A percentile compares a stretch with the other conserved stretches of the same genome.
These are phyloP conservation scores for Pythium utonaiense DNA, from an alignment of 352 stramenopile genomes.

Conservation along the genomic window DNA sequence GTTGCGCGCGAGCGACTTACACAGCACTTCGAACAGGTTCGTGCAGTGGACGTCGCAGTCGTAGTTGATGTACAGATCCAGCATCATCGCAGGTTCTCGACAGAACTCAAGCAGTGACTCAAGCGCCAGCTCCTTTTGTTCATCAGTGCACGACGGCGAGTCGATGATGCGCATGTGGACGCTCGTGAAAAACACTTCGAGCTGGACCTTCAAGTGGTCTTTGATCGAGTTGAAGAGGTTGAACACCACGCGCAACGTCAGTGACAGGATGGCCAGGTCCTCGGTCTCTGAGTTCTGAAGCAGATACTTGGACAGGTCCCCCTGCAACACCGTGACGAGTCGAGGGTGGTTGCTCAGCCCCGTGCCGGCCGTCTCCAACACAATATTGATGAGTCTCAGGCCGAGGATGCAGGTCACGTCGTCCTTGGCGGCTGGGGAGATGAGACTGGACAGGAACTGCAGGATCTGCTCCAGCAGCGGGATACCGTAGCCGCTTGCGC, in stretches of 20 bases:
- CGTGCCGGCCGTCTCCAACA: conserved; percentile 92
- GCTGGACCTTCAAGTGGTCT: conserved; percentile 97
- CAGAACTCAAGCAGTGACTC: conserved; percentile 98
- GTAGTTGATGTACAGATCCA: conserved; percentile 99
- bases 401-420: conserved; percentile 89
- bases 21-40: conserved; percentile 98
- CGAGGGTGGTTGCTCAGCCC: conserved; percentile 69
- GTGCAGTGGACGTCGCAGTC: conserved; percentile 98
- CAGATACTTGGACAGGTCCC: conserved; percentile 97
- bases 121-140: conserved; percentile 84
- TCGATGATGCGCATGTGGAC: conserved; percentile 95
- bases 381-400: conserved; percentile 96
- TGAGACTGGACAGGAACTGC: conserved; percentile 90
- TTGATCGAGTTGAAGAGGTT: conserved; percentile 99
- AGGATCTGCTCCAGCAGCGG: conserved; percentile 92
- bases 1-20: conserved; percentile 89
- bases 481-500: conserved; percentile 63
- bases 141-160: conserved; percentile 72
- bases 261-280: conserved; percentile 89
- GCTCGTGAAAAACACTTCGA: conserved; percentile 98
- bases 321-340: conserved; percentile 88
- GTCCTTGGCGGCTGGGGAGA: conserved; percentile 90
- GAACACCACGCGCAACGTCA: conserved; percentile 97
- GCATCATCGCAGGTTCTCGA: conserved; percentile 95
- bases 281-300: conserved; percentile 95